Evolutionary conservation across 352 stramenopile genomes (phyloP), one percentile per base, ranked within the genome.

Genomic region (Pythium monospermum): DNA sequence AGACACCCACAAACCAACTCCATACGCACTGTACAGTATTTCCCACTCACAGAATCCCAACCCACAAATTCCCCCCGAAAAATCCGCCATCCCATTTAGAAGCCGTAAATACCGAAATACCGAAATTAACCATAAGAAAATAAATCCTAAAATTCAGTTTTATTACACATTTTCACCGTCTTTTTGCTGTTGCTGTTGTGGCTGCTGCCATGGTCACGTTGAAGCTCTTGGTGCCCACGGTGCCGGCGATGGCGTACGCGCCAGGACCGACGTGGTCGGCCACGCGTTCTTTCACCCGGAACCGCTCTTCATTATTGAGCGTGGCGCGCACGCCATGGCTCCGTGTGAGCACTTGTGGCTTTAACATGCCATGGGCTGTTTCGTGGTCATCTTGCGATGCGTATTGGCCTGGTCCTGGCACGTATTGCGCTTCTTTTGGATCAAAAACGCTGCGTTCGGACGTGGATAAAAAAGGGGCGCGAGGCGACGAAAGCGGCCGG

Each of bases 201-300:
- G 22, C 22, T 13, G 53, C 33, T 38, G 49, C 27, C 60, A 73
- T 68, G 15, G 65, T 73, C 28, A 73, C 52, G 61, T 73, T 73
- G 50, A 73, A 73, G 41, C 60, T 73, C 65, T 61, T 67, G 47
- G 56, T 68, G 22, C 60, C 65, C 13, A 73, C 54, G 1, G 65
- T 73, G 23, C 52, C 53, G 4, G 65, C 48, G 35, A 73, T 57
- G 28, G 57, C 41, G 47, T 73, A 73, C 8, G 65, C 42, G 15
- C 65, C 65, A 19, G 65, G 65, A 6, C 65, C 65, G 6, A 73
- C 43, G 21, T 69, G 51, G 1, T 59, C 56, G 1, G 65, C 60
- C 42, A 70, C 64, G 19, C 42, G 39, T 16, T 52, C 55, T 31
- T 45, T 36, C 22, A 66, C 47, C 11, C 58, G 47, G 47, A 73